Evolutionary conservation across 768 basidiomycete species (phyloP).

Genomic region (Boletus eberwhitei): DNA sequence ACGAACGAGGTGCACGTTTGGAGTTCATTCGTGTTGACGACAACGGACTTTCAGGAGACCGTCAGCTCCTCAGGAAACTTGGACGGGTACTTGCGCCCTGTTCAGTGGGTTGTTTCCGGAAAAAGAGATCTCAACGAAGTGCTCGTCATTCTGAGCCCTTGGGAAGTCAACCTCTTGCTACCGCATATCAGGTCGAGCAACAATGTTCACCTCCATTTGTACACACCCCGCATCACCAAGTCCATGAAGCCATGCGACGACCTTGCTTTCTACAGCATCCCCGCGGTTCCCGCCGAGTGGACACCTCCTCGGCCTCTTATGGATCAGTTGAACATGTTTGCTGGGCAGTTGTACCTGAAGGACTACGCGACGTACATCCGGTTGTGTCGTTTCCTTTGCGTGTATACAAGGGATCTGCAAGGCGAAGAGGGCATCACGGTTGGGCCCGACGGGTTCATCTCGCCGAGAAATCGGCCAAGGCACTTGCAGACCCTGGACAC

Average conservation of each 20-base stretch:
- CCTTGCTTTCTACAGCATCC: slow-evolving; percentile 17
- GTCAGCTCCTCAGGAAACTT: not conserved
- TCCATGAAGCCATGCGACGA: slow-evolving; percentile 38
- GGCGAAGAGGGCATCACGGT: slow-evolving; percentile 1
- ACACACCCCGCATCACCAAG: slow-evolving; percentile 37
- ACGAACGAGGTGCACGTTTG: slow-evolving; percentile 22
- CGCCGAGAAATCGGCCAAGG: no score
- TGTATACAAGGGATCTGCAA: slow-evolving; percentile 14
- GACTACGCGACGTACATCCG: no score
- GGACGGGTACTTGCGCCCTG: slow-evolving; percentile 25
- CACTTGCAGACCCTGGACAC: no score
- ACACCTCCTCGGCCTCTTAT: not conserved
- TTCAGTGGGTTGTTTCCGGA: slow-evolving; percentile 26
- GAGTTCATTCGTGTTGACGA: slow-evolving; percentile 15
- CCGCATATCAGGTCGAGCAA: slow-evolving; percentile 33
- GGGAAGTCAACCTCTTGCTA: slow-evolving; percentile 39
- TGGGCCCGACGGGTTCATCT: slow-evolving; percentile 21
- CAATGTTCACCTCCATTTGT: slow-evolving; percentile 39
- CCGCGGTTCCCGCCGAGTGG: not conserved
- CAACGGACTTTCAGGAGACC: slow-evolving; percentile 16
- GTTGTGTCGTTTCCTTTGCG: no score
- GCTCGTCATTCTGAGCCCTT: slow-evolving; percentile 35
- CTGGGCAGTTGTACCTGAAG: no score
- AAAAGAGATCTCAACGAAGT: not conserved
- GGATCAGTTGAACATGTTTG: no score